Evolutionary conservation across 495 filamentous ascomycete species (phyloP).

Genomic region (Penicillium ochrochloron): DNA sequence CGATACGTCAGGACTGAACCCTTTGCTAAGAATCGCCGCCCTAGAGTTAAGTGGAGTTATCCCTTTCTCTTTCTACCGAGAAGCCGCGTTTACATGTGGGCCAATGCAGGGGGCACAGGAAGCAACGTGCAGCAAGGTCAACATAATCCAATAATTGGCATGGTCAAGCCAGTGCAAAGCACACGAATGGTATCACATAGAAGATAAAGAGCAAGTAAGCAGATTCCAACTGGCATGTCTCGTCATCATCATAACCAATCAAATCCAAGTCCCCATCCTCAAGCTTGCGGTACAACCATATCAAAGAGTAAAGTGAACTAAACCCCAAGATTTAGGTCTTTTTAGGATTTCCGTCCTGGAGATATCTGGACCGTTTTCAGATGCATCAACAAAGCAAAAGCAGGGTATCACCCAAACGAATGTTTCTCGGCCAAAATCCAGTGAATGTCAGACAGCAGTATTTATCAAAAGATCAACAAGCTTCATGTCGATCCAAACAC

Average conservation of each 20-base stretch:
- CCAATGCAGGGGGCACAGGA: background rate
- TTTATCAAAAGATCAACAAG: background rate
- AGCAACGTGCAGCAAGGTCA: background rate
- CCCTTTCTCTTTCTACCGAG: background rate
- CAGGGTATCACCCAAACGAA: background rate
- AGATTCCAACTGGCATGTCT: constrained; percentile 18
- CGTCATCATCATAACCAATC: constrained; percentile 19
- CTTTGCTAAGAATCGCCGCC: background rate
- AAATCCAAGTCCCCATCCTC: background rate
- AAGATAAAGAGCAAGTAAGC: constrained; percentile 12
- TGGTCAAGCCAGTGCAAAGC: background rate
- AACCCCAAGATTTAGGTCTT: background rate
- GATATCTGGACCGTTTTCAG: background rate
- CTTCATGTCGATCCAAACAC: background rate
- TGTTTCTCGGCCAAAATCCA: background rate
- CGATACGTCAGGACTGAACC: background rate
- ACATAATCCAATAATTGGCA: background rate
- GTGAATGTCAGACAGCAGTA: background rate
- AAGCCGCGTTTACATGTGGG: background rate
- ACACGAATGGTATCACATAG: constrained; percentile 10
- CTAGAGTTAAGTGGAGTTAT: background rate
- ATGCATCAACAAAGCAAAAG: constrained; percentile 1
- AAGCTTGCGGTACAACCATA: background rate
- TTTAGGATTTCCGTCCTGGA: background rate
- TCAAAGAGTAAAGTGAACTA: background rate